phyloP scores from a whole-genome alignment of 192 early-diverging fungal genomes.

The Rhizoclosmatium sp. region DNA sequence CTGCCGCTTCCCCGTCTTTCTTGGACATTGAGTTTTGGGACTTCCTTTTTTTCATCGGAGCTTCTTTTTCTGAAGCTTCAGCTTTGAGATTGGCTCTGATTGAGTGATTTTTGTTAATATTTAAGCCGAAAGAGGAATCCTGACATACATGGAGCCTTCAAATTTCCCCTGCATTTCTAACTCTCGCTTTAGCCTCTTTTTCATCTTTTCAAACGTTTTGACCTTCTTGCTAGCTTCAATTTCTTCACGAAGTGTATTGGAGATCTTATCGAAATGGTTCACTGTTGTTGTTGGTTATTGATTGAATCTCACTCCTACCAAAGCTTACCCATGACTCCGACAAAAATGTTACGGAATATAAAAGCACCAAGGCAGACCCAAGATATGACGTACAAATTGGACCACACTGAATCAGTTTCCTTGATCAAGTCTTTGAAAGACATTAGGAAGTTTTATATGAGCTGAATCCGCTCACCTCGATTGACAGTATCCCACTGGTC shows the following conservation, averaged over 20 bases:
- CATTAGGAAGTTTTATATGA: no score
- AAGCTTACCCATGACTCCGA: constrained; percentile 55
- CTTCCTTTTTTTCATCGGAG: constrained; percentile 10
- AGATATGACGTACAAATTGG: constrained; percentile 47
- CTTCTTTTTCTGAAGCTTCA: neutral
- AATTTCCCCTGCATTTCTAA: constrained; percentile 50
- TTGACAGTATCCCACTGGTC: constrained; percentile 58
- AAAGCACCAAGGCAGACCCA: constrained; percentile 60
- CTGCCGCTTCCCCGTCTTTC: constrained; percentile 19
- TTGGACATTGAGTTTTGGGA: neutral
- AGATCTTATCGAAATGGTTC: constrained; percentile 56
- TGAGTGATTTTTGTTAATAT: neutral
- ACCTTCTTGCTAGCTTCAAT: constrained; percentile 30
- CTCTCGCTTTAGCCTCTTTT: constrained; percentile 50
- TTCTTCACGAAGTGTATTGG: constrained; percentile 48
- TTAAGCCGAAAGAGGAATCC: neutral
- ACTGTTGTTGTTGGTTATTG: constrained; percentile 26
- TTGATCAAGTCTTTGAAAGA: constrained; percentile 16
- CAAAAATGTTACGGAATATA: constrained; percentile 59
- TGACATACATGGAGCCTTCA: constrained; percentile 23
- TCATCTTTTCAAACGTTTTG: constrained; percentile 50
- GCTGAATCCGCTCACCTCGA: neutral
- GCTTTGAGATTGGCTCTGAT: constrained; percentile 15
- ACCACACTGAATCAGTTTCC: constrained; percentile 39
- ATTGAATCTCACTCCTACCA: neutral